Base-by-base conservation (phyloP, 202 grass and related monocot genomes). In the Setaria italica region DNA sequence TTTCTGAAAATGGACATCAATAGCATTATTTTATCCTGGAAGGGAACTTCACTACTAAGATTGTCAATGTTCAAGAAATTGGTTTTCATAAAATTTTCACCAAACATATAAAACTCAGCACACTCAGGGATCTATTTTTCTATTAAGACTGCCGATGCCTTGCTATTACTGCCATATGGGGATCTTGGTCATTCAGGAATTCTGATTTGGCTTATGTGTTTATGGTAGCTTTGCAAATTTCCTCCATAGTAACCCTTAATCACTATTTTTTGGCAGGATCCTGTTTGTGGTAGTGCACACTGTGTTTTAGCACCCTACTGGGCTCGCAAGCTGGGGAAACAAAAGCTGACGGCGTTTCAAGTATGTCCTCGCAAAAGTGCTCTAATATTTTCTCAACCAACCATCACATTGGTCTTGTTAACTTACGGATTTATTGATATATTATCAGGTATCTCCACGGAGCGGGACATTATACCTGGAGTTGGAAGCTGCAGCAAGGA, bases 241-340 rank as follows among this genome's bases (percentile, higher is more conserved):
- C 3, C 0, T 88, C 20, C 11, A 53, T 12, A 32, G 13, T 60
- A 62, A 43, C 7, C 30, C 15, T 35, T 82, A 19, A 66, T 83
- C 4, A 20, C 7, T 88, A 16, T 84, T 9, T 70, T 53, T 76
- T 62, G 20, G 6, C 83, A 98, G 92, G 95, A 98, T 84, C 91
- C 88, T 50, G 95, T 98, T 9, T 90, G 89, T 88, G 92, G 95
- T 15, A 95, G 91, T 20, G 91, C 81, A 6, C 92, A 98, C 41
- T 98, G 89, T 90, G 75, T 87, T 12, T 67, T 98, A 82, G 92
- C 87, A 39, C 95, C 91, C 11, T 95, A 88, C 29, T 95, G 92
- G 95, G 89, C 80, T 67, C 77, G 76, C 69, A 95, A 95, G 74
- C 60, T 97, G 29, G 87, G 85, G 49, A 98, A 93, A 79, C 68